These are phyloP conservation scores for Eragrostis curvula DNA, from an alignment of 176 grass and related monocot genomes.

Conservation along the genomic window DNA sequence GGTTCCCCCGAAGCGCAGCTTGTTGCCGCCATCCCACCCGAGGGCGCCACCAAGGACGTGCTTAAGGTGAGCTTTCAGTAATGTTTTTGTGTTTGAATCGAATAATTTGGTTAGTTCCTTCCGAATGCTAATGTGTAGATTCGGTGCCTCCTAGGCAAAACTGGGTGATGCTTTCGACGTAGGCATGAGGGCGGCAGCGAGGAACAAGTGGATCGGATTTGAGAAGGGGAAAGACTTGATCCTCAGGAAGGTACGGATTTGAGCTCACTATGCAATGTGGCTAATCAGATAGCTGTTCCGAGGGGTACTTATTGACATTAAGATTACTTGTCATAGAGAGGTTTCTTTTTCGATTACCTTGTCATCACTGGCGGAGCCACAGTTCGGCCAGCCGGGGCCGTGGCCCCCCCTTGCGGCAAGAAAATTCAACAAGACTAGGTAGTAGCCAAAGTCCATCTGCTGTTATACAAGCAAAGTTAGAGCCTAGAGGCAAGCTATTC, in stretches of 20 bases:
- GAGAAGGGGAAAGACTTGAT: constrained; percentile 63
- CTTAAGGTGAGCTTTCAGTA: constrained; percentile 62
- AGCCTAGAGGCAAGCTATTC: too few species aligned
- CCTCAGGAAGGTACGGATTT: constrained; percentile 59
- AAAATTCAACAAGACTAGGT: too few species aligned
- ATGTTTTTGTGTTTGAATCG: background rate
- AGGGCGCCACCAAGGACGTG: constrained; percentile 58
- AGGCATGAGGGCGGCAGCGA: constrained; percentile 60
- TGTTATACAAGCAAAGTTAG: too few species aligned
- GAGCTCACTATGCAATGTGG: background rate
- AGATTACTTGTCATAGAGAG: background rate
- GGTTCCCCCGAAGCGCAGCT: constrained; percentile 79
- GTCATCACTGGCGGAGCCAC: too few species aligned
- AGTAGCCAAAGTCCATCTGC: too few species aligned
- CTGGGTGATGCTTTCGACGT: constrained; percentile 58
- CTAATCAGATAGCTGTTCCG: background rate
- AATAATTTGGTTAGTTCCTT: constrained; percentile 19
- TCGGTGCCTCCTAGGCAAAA: constrained; percentile 53
- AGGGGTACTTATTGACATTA: background rate
- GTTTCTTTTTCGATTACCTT: too few species aligned
- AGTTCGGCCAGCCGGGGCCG: too few species aligned
- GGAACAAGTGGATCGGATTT: constrained; percentile 71
- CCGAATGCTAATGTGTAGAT: constrained; percentile 12
- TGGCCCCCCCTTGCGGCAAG: too few species aligned
- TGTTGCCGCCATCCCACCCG: constrained; percentile 62